phyloP scores from a whole-genome alignment of 768 basidiomycete genomes.

The Cystobasidium ongulense region DNA sequence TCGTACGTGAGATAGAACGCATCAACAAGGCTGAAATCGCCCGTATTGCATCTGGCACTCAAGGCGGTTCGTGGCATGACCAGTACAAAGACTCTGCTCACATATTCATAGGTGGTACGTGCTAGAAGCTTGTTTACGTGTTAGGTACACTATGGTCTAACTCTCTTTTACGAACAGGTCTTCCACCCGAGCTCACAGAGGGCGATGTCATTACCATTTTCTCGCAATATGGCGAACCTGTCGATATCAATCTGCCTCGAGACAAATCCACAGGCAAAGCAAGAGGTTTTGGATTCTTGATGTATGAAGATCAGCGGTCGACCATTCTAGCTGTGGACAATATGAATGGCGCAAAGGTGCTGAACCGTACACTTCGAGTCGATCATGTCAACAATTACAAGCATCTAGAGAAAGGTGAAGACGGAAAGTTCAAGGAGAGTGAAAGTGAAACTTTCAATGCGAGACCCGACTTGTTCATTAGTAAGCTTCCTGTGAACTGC shows the following conservation, averaged over 20 bases:
- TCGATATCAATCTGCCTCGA: conserved; percentile 88
- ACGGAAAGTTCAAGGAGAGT: conserved; percentile 75
- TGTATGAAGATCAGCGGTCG: conserved; percentile 98
- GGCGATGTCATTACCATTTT: conserved; percentile 96
- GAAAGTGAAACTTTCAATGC: conserved; percentile 85
- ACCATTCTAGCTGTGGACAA: conserved; percentile 96
- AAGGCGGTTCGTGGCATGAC: conserved; percentile 21
- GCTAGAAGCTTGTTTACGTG: background rate
- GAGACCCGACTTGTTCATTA: conserved; percentile 61
- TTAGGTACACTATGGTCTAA: background rate
- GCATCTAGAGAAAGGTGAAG: conserved; percentile 67
- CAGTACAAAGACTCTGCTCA: conserved; percentile 71
- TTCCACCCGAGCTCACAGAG: conserved; percentile 81
- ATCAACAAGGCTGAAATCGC: conserved; percentile 27
- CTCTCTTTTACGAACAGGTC: conserved; percentile 44
- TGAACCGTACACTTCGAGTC: conserved; percentile 78
- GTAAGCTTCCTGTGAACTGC: conserved; percentile 46
- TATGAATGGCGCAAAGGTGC: conserved; percentile 83
- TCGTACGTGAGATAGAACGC: conserved; percentile 23
- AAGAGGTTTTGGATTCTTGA: conserved; percentile 87
- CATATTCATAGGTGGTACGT: conserved; percentile 67
- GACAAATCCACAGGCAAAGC: conserved; percentile 87
- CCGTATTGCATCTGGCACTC: background rate
- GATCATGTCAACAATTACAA: conserved; percentile 77
- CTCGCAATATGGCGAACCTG: conserved; percentile 75